Percentiles rank a stretch among this genome's conserved stretches.
phyloP scores from a whole-genome alignment of 2,329 filamentous ascomycete genomes.

The Aspergillus puulaauensis region DNA sequence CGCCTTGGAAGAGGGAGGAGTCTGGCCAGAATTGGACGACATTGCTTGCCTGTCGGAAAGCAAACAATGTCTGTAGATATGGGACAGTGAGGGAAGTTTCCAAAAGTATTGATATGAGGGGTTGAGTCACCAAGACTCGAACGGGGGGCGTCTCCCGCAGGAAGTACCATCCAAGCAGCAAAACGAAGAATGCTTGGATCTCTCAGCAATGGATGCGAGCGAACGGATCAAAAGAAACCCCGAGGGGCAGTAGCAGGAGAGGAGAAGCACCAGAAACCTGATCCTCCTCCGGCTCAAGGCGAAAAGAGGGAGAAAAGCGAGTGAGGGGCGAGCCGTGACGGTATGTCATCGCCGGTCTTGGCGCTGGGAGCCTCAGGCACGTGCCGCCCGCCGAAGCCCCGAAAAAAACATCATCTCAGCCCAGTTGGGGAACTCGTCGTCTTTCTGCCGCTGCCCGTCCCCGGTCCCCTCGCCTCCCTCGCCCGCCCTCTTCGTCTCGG shows the following conservation, averaged over 20 bases:
- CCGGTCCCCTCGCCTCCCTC: conserved; percentile 4
- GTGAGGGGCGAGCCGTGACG: conserved; percentile 11
- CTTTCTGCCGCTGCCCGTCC: conserved; percentile 11
- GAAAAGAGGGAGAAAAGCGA: conserved; percentile 13
- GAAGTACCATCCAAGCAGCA: background rate
- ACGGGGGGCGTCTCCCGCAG: background rate
- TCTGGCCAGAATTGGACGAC: conserved; percentile 42
- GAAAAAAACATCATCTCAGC: conserved; percentile 30
- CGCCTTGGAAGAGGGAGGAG: conserved; percentile 39
- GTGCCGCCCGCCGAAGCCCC: conserved; percentile 15
- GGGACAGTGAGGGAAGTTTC: background rate
- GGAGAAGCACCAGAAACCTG: conserved; percentile 19
- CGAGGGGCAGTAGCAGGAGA: conserved; percentile 16
- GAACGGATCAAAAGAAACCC: conserved; percentile 9
- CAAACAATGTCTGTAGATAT: background rate
- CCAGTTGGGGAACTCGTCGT: conserved; percentile 19
- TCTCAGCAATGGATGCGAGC: background rate
- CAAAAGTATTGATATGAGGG: conserved; percentile 24
- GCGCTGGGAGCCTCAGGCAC: conserved; percentile 26
- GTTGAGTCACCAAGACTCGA: background rate
- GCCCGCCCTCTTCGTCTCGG: conserved; percentile 8
- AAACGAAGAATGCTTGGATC: background rate
- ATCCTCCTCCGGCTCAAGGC: conserved; percentile 18
- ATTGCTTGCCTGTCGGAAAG: conserved; percentile 28
- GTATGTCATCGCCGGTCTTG: conserved; percentile 25